Base-by-base conservation (phyloP, 257 asterid genomes). In the Solanum etuberosum region DNA sequence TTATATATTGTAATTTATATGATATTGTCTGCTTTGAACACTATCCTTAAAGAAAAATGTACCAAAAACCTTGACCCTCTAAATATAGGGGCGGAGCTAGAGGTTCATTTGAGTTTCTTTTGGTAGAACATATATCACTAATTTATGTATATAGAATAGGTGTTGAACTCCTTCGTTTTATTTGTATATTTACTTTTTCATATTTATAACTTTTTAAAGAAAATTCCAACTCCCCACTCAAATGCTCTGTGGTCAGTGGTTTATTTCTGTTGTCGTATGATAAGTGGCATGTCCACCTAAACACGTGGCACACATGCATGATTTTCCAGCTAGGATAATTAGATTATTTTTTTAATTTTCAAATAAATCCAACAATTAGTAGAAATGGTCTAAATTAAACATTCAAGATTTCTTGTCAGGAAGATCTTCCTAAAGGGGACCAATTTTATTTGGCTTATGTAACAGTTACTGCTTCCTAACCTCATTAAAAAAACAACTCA, bases 341-440 rank as follows among this genome's bases (percentile, higher is more conserved):
- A 35, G 65, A 25, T 4, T 6, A 7, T 67, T 13, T 5, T 27
- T 67, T 27, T 1, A 15, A 6, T 54, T 59, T 6, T 31, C 38
- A 18, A 42, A 46, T 43, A 31, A 29, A 48, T 43, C 77, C 80
- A 84, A 72, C 31, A 84, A 48, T 46, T 16, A 32, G 10, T 29
- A 5, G 67, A 77, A 35, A 83, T 89, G 89, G 91, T 83, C 92
- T 88, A 89, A 86, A 73, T 73, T 21, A 65, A 21, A 7, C 27
- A 85, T 29, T 81, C 68, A 89, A 90, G 91, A 90, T 91, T 14
- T 84, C 63, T 5, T 90, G 91, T 87, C 90, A 88, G 91, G 88
- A 86, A 51, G 84, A 90, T 88, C 91, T 46, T 37, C 42, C 13
- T 9, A 3, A 9, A 6, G 29, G 68, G 80, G 90, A 43, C 92